Evolutionary conservation across 768 basidiomycete genomes (phyloP), one percentile per base, ranked within the genome.

Genomic region (Boletus insuetus): DNA sequence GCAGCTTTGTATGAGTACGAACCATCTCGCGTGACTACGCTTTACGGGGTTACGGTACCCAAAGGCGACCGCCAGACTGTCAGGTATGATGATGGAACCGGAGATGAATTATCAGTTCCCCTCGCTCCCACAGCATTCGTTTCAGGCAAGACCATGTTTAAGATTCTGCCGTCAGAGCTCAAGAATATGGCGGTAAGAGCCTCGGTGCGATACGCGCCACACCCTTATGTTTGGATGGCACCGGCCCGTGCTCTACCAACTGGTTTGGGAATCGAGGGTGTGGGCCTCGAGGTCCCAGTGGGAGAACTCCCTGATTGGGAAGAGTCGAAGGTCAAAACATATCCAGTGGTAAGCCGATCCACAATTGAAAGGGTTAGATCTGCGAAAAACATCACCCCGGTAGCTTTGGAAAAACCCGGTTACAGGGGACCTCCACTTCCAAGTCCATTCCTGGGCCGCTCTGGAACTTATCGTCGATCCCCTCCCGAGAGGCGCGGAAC

Each of bases 331-430:
- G 55, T 87, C 65, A 90, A 94, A 78, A 74, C 77, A 3, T 77
- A 85, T 46, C 91, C 93, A 24, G 66, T 91, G 58, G 82, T 79
- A 55, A 38, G 77, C 62, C 20, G 19, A 19, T 39, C 19, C 22
- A 35, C 44, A 3, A n/a, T 38, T 6, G 37, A 44, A 40, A 22
- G 29, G n/a, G 20, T n/a, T 11, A 26, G 7, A 32, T 51, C 20
- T 61, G 22, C 14, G 6, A n/a, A n/a, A 39, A 14, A 39, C 17
- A 19, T 1, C 35, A 38, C 26, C 6, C 26, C 41, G 16, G 31
- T 32, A 92, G 87, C 69, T 87, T 5, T 96, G 94, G 94, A 95
- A 94, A 79, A 95, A 95, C 71, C 91, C 91, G 2, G 81, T 82
- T 11, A 96, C 92, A 13, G 84, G 85, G n/a, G 75, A 76, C 2